A percentile compares a stretch with the other conserved stretches of the same genome.
Conservation (phyloP, 2,329 filamentous ascomycete species). For the Exophiala mesophila region DNA sequence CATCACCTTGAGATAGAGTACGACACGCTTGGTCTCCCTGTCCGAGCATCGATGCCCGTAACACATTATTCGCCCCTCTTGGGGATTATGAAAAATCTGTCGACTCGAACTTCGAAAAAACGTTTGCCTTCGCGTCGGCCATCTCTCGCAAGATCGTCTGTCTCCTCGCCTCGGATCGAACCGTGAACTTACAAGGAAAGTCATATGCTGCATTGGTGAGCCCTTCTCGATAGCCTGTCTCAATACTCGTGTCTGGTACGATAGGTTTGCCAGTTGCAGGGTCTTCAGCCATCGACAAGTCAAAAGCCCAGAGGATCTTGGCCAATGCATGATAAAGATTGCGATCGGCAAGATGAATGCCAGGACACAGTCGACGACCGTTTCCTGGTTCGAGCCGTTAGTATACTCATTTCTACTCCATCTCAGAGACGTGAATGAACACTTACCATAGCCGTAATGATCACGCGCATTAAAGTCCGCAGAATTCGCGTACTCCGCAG, state of each 20-base stretch:
- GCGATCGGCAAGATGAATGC: constrained; percentile 48
- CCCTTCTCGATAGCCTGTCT: constrained; percentile 15
- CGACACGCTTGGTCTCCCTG: too few species aligned
- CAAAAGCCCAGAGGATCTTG: constrained; percentile 48
- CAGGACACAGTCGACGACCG: constrained; percentile 44
- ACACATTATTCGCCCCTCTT: too few species aligned
- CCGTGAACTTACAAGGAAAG: constrained; percentile 8
- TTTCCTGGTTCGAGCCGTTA: constrained; percentile 32
- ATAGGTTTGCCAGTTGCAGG: constrained; percentile 12
- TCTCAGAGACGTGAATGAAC: not conserved
- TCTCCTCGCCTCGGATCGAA: constrained; percentile 1
- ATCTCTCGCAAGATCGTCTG: not conserved
- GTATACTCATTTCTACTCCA: not conserved
- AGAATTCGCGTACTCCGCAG: constrained; percentile 34
- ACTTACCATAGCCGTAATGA: constrained; percentile 24
- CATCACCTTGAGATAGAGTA: too few species aligned
- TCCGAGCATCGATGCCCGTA: too few species aligned
- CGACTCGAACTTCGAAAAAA: not conserved
- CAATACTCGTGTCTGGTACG: constrained; percentile 13
- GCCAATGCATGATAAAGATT: constrained; percentile 47
- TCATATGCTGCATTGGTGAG: constrained; percentile 8
- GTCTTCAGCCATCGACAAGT: constrained; percentile 13
- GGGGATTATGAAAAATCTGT: too few species aligned
- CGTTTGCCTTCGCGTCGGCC: not conserved
- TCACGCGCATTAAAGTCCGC: constrained; percentile 35